Base-by-base conservation (phyloP, 371 early-diverging fungal species). In the Circinella minor region DNA sequence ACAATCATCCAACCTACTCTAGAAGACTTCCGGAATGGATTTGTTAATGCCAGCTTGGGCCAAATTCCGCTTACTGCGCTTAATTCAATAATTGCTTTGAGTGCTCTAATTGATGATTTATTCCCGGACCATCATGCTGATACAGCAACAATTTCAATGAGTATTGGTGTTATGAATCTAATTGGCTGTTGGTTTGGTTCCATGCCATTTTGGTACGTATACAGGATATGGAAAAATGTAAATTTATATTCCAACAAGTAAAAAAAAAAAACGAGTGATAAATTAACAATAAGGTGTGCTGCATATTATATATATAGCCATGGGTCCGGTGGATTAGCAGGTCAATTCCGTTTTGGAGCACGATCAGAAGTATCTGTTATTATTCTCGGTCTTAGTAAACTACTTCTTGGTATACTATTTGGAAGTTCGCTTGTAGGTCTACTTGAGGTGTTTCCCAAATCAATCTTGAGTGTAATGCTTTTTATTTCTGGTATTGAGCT, bases 341-440 rank as follows among this genome's bases (percentile, higher is more conserved):
- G 93, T 11, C 97, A 96, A 77, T 95, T 95, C 77, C 92, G 94
- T 3, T 96, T 95, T 75, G 97, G 97, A 43, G 96, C 97, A 27
- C 89, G 97, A 54, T 85, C 94, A 0, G 95, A 91, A 65, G 88
- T 92, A 15, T 92, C 93, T 54, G 84, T 95, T 59, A 83, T 93
- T 36, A 46, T 94, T 55, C 83, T 96, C 11, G 97, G 97, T 13
- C 15, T 82, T 4, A 67, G 85, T 80, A 96, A 96, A 71, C 77
- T 95, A 15, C 37, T 92, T 1, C 57, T 92, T 11, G 97, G 95
- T 37, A 82, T 94, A 36, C 68, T 95, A 36, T 92, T 95, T 81
- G 95, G 96, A 60, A 83, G 83, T 63, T 91, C 94, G 6, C 83
- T 95, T n/a, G 77, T 92, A 18, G 90, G 84, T 4, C 63, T 95